Conservation (phyloP, 179 eudicot genomes). For the Heliamphora ciliata region DNA sequence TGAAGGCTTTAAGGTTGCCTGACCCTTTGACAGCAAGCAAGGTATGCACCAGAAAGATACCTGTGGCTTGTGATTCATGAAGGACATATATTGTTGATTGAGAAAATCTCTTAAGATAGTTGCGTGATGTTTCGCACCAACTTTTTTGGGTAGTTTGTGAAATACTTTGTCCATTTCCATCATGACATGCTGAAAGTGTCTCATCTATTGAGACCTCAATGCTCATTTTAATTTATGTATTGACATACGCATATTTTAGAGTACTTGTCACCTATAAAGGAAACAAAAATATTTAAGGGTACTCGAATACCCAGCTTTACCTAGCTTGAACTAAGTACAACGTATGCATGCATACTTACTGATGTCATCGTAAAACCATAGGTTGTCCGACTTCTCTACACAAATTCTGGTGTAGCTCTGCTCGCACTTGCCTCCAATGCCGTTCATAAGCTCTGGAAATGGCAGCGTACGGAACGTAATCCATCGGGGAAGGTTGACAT, state of each 20-base stretch:
- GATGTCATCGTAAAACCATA: constrained; percentile 3
- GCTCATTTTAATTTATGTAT: background rate
- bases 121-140: no score
- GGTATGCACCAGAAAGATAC: constrained; percentile 24
- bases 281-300: background rate
- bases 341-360: background rate
- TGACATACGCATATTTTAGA: background rate
- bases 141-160: no score
- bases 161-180: background rate
- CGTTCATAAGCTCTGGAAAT: constrained; percentile 61
- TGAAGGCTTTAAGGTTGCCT: constrained; percentile 44
- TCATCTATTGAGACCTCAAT: no score
- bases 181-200: background rate
- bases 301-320: constrained; percentile 4
- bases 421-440: constrained; percentile 51
- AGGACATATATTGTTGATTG: no score
- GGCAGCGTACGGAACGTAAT: constrained; percentile 56
- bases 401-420: constrained; percentile 52
- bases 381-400: constrained; percentile 51
- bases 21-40: constrained; percentile 40
- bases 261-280: no score
- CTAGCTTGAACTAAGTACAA: constrained; percentile 6
- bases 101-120: no score
- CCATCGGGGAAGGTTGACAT: constrained; percentile 50
- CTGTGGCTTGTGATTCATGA: background rate